Evolutionary conservation across 169 alveolate species (phyloP), one percentile per base, ranked within the genome.

Genomic region (Plasmodium coatneyi): DNA sequence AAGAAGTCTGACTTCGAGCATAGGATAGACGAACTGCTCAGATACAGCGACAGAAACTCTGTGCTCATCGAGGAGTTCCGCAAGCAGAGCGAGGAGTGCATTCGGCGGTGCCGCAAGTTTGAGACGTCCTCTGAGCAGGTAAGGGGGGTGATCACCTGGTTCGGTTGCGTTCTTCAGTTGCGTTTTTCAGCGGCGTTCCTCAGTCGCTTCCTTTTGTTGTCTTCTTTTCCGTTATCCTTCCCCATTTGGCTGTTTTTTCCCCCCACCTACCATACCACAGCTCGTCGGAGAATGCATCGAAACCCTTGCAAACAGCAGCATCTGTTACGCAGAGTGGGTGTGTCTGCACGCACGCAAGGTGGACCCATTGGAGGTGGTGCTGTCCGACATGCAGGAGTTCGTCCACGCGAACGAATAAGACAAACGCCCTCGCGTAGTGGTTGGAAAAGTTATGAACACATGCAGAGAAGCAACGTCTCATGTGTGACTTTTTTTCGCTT

Each of bases 41-140:
- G 74, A 14, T 36, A 80, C 22, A 80, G 84, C 30, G 80, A 91
- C 1, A 71, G 32, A 3, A 91, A 91, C 72, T 91, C 95, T 5
- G 84, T 46, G 12, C 80, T 81, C 32, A 82, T 91, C 22, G 92
- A 91, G 30, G 19, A 91, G 46, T 91, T 91, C 74, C 81, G 82
- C 34, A 70, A 71, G 74, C 49, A 91, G 30, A 91, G 95, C 49
- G 95, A 91, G 54, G 95, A 91, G n/a, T 91, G 95, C 34, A 91
- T 91, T 71, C 91, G 92, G 1, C 74, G 76, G 46, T 91, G 95
- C 66, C 91, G 92, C 39, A 80, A 91, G 56, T 91, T 91, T 81
- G 95, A 91, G 46, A 91, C 95, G 52, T 80, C 92, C 3, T 91
- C 95, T 9, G 95, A 91, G 54, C 81, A 80, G 71, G 95, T 91